These are phyloP conservation scores for Skeletonema grethae DNA, from an alignment of 108 stramenopile species.

Conservation along the genomic window DNA sequence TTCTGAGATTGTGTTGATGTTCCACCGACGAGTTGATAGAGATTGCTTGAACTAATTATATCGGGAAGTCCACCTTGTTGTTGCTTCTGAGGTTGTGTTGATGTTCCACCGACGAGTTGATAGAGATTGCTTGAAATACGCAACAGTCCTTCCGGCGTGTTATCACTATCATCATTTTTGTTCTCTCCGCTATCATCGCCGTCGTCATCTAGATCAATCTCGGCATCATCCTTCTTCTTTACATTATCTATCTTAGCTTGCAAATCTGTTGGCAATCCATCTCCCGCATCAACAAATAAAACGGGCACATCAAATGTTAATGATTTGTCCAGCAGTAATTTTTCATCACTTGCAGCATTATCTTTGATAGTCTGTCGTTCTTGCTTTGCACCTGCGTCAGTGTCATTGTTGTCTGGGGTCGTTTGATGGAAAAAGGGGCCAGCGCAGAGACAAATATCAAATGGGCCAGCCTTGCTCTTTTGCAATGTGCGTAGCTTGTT, in stretches of 20 bases:
- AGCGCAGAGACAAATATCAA: constrained; percentile 76
- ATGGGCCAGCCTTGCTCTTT: constrained; percentile 82
- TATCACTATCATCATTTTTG: not conserved
- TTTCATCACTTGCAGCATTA: constrained; percentile 10
- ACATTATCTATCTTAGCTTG: not conserved
- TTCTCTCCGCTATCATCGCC: not conserved
- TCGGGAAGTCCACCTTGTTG: constrained; percentile 12
- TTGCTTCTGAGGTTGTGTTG: constrained; percentile 8
- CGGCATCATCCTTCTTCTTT: constrained; percentile 33
- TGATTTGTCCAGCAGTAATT: constrained; percentile 15
- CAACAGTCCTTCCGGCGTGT: constrained; percentile 29
- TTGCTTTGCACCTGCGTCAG: not conserved
- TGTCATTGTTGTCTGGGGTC: not conserved
- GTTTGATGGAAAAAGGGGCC: constrained; percentile 53
- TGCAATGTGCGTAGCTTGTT: constrained; percentile 65
- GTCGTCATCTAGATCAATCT: constrained; percentile 40
- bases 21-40: constrained; percentile 39
- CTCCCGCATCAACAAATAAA: constrained; percentile 47
- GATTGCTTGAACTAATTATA: constrained; percentile 37
- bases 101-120: constrained; percentile 28
- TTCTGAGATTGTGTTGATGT: constrained; percentile 10
- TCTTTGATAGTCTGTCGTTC: constrained; percentile 2
- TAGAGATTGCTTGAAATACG: constrained; percentile 43
- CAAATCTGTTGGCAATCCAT: constrained; percentile 18
- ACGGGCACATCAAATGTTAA: constrained; percentile 42